Base-by-base conservation (phyloP, 345 rosid species). In the Salix udensis region DNA sequence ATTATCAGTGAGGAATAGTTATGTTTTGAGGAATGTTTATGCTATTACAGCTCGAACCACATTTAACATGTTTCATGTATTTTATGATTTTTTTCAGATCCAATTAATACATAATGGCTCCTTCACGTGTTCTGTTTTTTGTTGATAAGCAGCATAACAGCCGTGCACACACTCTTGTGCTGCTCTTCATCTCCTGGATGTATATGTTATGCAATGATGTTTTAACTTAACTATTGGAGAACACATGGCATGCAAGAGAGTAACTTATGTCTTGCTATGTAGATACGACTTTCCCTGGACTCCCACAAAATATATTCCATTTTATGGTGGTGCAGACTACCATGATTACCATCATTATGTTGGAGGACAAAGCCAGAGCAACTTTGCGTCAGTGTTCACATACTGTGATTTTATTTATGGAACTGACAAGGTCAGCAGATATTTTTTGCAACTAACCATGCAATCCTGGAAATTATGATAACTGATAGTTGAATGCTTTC, bases 331-430 rank as follows among this genome's bases (percentile, higher is more conserved):
- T 3, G 97, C 99, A 23, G 97, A 96, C 74, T 87, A 96, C 84
- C 99, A 96, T 73, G 99, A 96, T 83, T 96, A 96, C 77, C 98
- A 96, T 82, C 99, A 96, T 80, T 96, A 93, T 76, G 98, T 96
- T 77, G 99, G 99, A 81, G 97, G 89, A 81, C 97, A 96, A 83
- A 94, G 98, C 90, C 99, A 94, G 65, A 94, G 99, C 84, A 96
- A 96, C 84, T 96, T 96, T 72, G 97, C 99, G 68, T 96, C 99
- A 15, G 92, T 96, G 36, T 96, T 96, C 84, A 93, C 99, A 53
- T 96, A 96, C 71, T 96, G 99, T 81, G 99, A 96, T 86, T 90
- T 73, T 82, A 78, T 96, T 24, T 96, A 96, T 82, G 97, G 99
- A 79, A 96, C 99, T 44, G 94, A 92, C 84, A 96, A 93, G 94